Conservation (phyloP, 192 early-diverging fungal species). For the Endogone sp. region DNA sequence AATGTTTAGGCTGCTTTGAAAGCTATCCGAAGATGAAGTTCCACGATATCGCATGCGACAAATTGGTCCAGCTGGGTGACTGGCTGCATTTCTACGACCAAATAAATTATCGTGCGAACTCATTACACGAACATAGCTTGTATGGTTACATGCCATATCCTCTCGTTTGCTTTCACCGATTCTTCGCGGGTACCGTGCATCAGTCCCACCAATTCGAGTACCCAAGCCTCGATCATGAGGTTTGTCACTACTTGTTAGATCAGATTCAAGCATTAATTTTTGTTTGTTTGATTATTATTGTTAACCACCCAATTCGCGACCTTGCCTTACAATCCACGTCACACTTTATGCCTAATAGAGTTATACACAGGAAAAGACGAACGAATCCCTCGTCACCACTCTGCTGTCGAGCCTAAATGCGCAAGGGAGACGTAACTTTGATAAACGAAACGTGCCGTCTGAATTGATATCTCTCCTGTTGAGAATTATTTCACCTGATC, state of each 20-base stretch:
- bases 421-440: constrained; percentile 43
- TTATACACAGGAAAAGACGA: constrained; percentile 41
- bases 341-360: constrained; percentile 15
- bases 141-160: constrained; percentile 67
- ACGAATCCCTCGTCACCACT: constrained; percentile 48
- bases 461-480: constrained; percentile 67
- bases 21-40: constrained; percentile 80
- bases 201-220: constrained; percentile 59
- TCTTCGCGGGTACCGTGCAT: constrained; percentile 66
- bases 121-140: constrained; percentile 51
- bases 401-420: constrained; percentile 46
- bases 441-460: constrained; percentile 31
- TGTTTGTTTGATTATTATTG: constrained; percentile 2
- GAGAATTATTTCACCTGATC: constrained; percentile 73
- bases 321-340: neutral
- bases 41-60: constrained; percentile 67
- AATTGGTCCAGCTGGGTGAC: constrained; percentile 62
- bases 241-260: constrained; percentile 26
- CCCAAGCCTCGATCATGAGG: constrained; percentile 76
- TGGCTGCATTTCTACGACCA: constrained; percentile 85
- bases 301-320: neutral
- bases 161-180: constrained; percentile 69
- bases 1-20: constrained; percentile 77
- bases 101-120: constrained; percentile 45
- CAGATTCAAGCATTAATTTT: constrained; percentile 13